A percentile compares a stretch with the other conserved stretches of the same genome.
Evolutionary conservation across 2,329 filamentous ascomycete genomes (phyloP).

Genomic region (Aspergillus fructus): DNA sequence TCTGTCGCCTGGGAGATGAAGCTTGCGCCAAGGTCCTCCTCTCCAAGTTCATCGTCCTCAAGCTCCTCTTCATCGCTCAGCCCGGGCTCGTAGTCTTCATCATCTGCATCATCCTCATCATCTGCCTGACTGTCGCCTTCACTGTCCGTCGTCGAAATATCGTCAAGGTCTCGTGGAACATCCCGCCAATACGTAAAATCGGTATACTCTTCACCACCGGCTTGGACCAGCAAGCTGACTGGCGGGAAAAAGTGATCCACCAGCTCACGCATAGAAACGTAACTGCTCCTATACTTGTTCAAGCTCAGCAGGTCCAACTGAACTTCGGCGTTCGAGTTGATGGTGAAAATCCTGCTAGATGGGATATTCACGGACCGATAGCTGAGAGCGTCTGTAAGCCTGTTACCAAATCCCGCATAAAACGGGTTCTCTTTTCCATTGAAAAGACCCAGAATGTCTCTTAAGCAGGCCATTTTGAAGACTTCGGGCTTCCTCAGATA

Average conservation of each 20-base stretch:
- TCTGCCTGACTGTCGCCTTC: slow-evolving; percentile 49
- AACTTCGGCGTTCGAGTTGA: slow-evolving; percentile 96
- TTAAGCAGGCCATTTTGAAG: slow-evolving; percentile 98
- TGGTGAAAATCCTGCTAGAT: slow-evolving; percentile 91
- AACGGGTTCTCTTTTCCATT: slow-evolving; percentile 76
- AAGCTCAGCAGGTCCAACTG: slow-evolving; percentile 84
- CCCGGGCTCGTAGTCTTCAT: slow-evolving; percentile 49
- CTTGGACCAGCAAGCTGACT: slow-evolving; percentile 79
- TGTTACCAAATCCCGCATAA: slow-evolving; percentile 95
- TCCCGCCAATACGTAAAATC: slow-evolving; percentile 98
- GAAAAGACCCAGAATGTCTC: slow-evolving; percentile 90
- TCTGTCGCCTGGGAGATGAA: slow-evolving; percentile 32
- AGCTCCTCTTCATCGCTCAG: too few relatives aligned
- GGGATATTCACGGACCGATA: slow-evolving; percentile 97
- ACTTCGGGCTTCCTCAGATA: slow-evolving; percentile 96
- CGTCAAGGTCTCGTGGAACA: slow-evolving; percentile 75
- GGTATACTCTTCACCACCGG: slow-evolving; percentile 90
- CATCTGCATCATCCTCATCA: slow-evolving; percentile 46
- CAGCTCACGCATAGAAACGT: slow-evolving; percentile 94
- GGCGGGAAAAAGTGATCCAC: slow-evolving; percentile 98
- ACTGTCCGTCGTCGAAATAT: slow-evolving; percentile 82
- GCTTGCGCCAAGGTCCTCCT: slow-evolving; percentile 46
- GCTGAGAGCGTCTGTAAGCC: slow-evolving; percentile 91
- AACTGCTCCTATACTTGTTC: slow-evolving; percentile 94
- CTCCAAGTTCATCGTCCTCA: slow-evolving; percentile 49